Conservation (phyloP, 495 filamentous ascomycete genomes). For the Penicillium steckii region DNA sequence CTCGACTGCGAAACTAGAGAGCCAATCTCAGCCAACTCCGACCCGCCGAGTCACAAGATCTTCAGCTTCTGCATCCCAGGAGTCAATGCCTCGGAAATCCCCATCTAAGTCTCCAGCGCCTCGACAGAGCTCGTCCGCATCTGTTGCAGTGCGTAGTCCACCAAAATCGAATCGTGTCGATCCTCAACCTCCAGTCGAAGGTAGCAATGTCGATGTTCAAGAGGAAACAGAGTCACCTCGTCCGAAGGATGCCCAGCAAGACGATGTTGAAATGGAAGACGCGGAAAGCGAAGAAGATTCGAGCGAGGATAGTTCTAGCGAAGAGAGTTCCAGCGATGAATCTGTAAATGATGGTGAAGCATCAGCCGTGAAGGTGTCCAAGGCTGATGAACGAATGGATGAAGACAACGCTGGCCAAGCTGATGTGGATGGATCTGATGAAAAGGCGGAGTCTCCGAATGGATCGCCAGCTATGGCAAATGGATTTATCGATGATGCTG, state of each 20-base stretch:
- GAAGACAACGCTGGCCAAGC: no score
- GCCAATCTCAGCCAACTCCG: not conserved
- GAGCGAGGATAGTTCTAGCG: not conserved
- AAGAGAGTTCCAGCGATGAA: not conserved
- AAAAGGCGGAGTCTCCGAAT: not conserved
- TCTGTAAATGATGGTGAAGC: not conserved
- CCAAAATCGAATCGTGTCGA: not conserved
- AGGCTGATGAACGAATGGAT: not conserved
- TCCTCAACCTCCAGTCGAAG: not conserved
- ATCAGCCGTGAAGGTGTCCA: no score
- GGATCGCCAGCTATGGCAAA: not conserved
- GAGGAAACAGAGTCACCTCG: not conserved
- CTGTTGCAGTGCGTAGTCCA: not conserved
- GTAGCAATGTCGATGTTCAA: not conserved
- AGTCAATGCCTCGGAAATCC: not conserved
- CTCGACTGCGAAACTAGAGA: not conserved
- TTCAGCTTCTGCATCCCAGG: not conserved
- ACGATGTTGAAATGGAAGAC: not conserved
- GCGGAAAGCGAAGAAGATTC: not conserved
- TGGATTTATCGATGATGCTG: not conserved
- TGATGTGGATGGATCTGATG: slow-evolving; percentile 3
- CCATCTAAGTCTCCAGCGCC: not conserved
- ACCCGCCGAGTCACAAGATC: not conserved
- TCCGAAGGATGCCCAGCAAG: not conserved
- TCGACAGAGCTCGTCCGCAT: not conserved